Evolutionary conservation across 1,284 basidiomycete species (phyloP).

Genomic region (Cutaneotrichosporon spelunceum): DNA sequence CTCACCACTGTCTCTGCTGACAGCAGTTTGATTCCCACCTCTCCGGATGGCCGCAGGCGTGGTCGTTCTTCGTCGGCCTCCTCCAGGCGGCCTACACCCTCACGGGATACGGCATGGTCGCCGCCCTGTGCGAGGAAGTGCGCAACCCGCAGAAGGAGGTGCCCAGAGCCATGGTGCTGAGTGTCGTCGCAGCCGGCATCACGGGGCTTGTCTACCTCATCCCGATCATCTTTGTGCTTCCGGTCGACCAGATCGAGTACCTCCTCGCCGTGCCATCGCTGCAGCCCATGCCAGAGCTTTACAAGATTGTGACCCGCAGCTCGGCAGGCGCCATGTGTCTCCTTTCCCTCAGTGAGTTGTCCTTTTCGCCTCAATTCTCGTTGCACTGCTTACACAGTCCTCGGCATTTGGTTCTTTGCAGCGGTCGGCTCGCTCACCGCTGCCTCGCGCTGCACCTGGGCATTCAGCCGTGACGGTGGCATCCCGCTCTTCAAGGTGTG

Average conservation of each 20-base stretch:
- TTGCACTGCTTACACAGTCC: slow-evolving; percentile 29
- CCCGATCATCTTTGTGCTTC: slow-evolving; percentile 53
- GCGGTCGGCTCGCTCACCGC: slow-evolving; percentile 53
- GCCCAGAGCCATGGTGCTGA: slow-evolving; percentile 51
- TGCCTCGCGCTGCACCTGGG: slow-evolving; percentile 25
- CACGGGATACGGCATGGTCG: slow-evolving; percentile 51
- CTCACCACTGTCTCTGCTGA: not conserved
- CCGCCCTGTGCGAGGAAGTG: slow-evolving; percentile 52
- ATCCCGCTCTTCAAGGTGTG: slow-evolving; percentile 48
- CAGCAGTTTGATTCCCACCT: slow-evolving; percentile 20
- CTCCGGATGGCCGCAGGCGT: slow-evolving; percentile 21
- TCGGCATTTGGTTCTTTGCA: slow-evolving; percentile 54
- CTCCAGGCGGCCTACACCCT: slow-evolving; percentile 47
- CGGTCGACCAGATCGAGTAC: slow-evolving; percentile 42
- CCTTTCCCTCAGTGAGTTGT: slow-evolving; percentile 51
- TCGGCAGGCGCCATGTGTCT: slow-evolving; percentile 53
- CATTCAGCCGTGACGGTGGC: slow-evolving; percentile 53
- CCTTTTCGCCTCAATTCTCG: not conserved
- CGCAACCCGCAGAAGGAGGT: slow-evolving; percentile 49
- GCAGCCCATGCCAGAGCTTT: slow-evolving; percentile 54
- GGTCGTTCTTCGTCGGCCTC: slow-evolving; percentile 28
- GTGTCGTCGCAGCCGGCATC: slow-evolving; percentile 52
- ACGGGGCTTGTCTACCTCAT: slow-evolving; percentile 53
- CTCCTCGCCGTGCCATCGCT: slow-evolving; percentile 49
- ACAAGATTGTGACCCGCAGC: slow-evolving; percentile 52